These are phyloP conservation scores for Alternaria solani DNA, from an alignment of 2,329 filamentous ascomycete species.

Conservation along the genomic window DNA sequence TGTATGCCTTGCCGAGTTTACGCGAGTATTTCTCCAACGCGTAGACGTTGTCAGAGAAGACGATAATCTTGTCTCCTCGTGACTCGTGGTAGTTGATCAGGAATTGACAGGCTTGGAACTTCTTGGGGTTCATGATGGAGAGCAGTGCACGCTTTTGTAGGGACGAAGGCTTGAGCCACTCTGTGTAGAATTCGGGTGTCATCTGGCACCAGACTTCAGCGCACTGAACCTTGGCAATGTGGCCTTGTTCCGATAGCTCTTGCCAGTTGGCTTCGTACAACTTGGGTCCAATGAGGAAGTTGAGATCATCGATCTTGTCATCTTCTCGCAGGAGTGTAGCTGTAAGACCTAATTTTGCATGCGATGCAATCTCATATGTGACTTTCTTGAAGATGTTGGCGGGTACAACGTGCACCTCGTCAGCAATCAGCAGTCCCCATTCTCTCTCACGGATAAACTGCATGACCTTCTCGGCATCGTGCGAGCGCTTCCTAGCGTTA, in stretches of 20 bases:
- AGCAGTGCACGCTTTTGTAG: conserved; percentile 73
- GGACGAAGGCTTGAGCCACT: conserved; percentile 76
- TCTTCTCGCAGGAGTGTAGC: conserved; percentile 95
- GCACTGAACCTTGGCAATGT: conserved; percentile 96
- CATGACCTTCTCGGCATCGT: conserved; percentile 98
- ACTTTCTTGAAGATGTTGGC: conserved; percentile 96
- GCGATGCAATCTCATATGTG: conserved; percentile 89
- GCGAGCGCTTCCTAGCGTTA: conserved; percentile 82
- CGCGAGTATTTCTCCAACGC: conserved; percentile 85
- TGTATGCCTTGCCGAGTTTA: conserved; percentile 85
- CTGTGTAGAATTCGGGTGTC: conserved; percentile 97
- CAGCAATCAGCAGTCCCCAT: conserved; percentile 96
- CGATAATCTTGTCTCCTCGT: conserved; percentile 95
- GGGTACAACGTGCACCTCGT: conserved; percentile 97
- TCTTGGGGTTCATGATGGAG: conserved; percentile 97
- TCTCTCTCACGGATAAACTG: conserved; percentile 87
- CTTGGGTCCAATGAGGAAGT: conserved; percentile 97
- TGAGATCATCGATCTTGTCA: conserved; percentile 96
- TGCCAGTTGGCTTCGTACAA: conserved; percentile 99
- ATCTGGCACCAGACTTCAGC: conserved; percentile 99
- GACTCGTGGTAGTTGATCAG: conserved; percentile 98
- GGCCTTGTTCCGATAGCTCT: conserved; percentile 94
- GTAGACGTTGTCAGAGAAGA: conserved; percentile 97
- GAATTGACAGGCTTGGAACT: conserved; percentile 97
- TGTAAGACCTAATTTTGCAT: conserved; percentile 93